Conservation (phyloP, 495 filamentous ascomycete genomes). For the Penicillium alfredii region DNA sequence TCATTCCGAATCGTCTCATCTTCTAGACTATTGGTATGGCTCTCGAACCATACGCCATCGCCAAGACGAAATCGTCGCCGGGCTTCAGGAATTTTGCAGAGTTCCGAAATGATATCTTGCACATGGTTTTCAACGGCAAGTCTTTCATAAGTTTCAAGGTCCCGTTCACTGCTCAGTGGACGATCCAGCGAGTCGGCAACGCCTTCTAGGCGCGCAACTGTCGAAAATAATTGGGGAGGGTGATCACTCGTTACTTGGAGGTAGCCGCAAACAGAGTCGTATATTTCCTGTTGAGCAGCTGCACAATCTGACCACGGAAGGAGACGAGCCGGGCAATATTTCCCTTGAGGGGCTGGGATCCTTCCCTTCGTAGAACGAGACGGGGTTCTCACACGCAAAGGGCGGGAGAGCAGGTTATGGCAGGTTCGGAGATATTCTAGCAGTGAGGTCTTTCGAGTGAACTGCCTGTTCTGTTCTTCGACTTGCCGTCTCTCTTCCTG, state of each 20-base stretch:
- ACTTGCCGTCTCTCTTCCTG: slow-evolving; percentile 6
- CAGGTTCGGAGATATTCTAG: slow-evolving; percentile 26
- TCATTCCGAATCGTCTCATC: slow-evolving; percentile 2
- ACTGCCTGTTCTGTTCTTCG: slow-evolving; percentile 9
- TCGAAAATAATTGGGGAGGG: slow-evolving; percentile 10
- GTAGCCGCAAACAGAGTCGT: slow-evolving; percentile 10
- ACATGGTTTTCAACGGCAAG: slow-evolving; percentile 27
- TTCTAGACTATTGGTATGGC: slow-evolving; percentile 24
- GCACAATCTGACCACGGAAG: slow-evolving; percentile 22
- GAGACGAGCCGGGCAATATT: slow-evolving; percentile 20
- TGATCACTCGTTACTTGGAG: slow-evolving; percentile 13
- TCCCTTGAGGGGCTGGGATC: slow-evolving; percentile 17
- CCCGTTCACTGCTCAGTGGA: slow-evolving; percentile 26
- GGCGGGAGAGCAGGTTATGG: slow-evolving; percentile 24
- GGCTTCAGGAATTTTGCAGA: slow-evolving; percentile 25
- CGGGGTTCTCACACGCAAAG: slow-evolving; percentile 10
- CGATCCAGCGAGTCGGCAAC: slow-evolving; percentile 1
- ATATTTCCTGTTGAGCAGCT: slow-evolving; percentile 17
- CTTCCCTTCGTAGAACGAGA: slow-evolving; percentile 24
- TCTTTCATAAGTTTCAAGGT: slow-evolving; percentile 26
- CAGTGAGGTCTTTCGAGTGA: slow-evolving; percentile 27
- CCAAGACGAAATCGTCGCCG: slow-evolving; percentile 20
- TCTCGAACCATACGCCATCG: slow-evolving; percentile 25
- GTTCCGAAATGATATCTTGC: slow-evolving; percentile 25
- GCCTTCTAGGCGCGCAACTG: slow-evolving; percentile 2